Percentiles rank a stretch among this genome's conserved stretches.
Evolutionary conservation across 2,329 filamentous ascomycete species (phyloP).

Genomic region (Alternaria viburni): DNA sequence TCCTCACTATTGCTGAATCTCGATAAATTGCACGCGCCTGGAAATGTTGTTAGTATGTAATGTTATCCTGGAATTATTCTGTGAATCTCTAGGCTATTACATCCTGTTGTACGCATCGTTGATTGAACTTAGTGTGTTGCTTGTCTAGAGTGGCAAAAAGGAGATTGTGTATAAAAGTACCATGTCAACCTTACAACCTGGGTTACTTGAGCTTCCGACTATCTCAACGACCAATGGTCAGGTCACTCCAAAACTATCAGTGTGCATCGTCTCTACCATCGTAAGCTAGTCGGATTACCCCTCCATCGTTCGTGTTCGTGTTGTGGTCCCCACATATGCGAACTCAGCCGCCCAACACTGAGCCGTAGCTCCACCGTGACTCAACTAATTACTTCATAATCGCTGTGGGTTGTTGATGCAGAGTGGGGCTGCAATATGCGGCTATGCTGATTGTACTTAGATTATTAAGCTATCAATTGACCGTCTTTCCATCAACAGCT

Average conservation of each 20-base stretch:
- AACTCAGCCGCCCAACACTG: not conserved
- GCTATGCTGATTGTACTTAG: accelerated
- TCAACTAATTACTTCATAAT: not conserved
- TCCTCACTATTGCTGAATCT: not conserved
- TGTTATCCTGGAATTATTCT: not conserved
- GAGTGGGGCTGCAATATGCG: not conserved
- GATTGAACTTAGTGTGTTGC: not conserved
- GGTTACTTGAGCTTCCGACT: not conserved
- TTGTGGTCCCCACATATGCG: not conserved
- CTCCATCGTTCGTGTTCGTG: not conserved
- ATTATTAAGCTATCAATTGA: accelerated
- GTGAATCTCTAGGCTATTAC: not conserved
- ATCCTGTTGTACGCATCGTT: not conserved
- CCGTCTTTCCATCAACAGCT: not conserved
- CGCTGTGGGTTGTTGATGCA: accelerated
- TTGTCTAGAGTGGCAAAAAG: not conserved
- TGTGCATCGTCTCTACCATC: not conserved
- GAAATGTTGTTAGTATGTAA: not conserved
- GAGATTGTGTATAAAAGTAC: not conserved
- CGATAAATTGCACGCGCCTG: not conserved
- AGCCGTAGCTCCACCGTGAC: not conserved
- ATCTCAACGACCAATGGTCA: not conserved
- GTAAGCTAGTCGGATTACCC: not conserved
- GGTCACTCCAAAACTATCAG: not conserved
- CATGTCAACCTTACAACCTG: not conserved